phyloP scores from a whole-genome alignment of 192 early-diverging fungal genomes.

The Haplosporangium gracile region DNA sequence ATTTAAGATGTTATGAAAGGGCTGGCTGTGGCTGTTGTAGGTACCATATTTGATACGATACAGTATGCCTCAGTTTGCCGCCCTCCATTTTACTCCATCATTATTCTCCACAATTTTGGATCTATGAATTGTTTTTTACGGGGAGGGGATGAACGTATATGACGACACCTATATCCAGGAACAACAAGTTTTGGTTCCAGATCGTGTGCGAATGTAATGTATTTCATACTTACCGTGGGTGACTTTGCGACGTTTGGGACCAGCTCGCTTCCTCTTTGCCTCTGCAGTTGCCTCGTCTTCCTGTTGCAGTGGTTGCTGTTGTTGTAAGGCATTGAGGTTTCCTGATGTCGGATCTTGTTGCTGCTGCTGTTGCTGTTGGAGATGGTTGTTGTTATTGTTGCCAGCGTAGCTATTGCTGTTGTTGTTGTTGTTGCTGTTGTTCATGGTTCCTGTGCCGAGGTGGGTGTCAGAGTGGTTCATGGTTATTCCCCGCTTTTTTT shows the following conservation, averaged over 20 bases:
- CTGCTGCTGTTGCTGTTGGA: neutral
- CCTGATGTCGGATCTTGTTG: neutral
- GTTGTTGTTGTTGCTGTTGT: neutral
- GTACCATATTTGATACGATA: too few species aligned
- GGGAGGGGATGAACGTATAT: neutral
- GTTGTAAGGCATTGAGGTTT: neutral
- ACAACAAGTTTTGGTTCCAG: neutral
- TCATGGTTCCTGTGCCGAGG: neutral
- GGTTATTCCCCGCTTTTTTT: neutral
- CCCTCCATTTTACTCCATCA: too few species aligned
- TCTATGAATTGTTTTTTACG: too few species aligned
- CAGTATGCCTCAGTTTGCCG: too few species aligned
- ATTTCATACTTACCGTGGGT: conserved; percentile 63
- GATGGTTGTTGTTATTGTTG: neutral
- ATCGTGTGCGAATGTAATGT: neutral
- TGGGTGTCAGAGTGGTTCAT: neutral
- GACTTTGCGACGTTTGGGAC: conserved; percentile 72
- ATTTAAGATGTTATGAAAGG: too few species aligned
- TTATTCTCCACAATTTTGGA: too few species aligned
- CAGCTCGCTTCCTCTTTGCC: conserved; percentile 70
- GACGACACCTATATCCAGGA: neutral
- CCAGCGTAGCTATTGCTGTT: neutral
- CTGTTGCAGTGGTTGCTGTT: conserved; percentile 29
- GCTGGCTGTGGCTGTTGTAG: too few species aligned
- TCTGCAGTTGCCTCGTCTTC: conserved; percentile 52